Evolutionary conservation across 2,329 filamentous ascomycete species (phyloP).

Genomic region (Xenosphaeropsis pyriputrescens): DNA sequence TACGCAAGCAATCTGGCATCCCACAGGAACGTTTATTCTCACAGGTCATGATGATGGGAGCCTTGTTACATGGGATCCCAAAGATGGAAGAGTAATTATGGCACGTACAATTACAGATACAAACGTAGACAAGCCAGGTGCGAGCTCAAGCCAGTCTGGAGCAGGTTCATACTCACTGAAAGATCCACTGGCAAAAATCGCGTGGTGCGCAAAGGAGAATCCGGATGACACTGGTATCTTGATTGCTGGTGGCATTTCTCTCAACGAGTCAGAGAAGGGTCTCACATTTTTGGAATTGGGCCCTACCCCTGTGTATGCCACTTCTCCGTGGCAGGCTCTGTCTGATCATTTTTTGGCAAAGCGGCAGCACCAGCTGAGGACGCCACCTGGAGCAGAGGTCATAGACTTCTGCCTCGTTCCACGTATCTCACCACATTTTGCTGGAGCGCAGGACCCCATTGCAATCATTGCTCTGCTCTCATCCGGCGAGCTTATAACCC

Average conservation of each 20-base stretch:
- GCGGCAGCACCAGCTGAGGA: constrained; percentile 53
- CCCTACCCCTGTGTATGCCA: constrained; percentile 77
- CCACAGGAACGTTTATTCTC: constrained; percentile 40
- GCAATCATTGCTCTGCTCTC: constrained; percentile 66
- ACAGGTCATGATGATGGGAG: constrained; percentile 49
- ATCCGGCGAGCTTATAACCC: constrained; percentile 76
- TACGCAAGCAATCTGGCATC: constrained; percentile 84
- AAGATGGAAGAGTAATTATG: constrained; percentile 72
- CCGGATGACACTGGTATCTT: constrained; percentile 85
- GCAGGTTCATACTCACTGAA: constrained; percentile 42
- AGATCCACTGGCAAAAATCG: constrained; percentile 63
- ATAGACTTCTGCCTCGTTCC: constrained; percentile 75
- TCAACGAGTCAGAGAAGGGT: constrained; percentile 54
- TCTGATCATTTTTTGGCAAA: constrained; percentile 70
- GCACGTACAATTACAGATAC: constrained; percentile 66
- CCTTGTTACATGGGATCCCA: constrained; percentile 86
- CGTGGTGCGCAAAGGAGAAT: constrained; percentile 91
- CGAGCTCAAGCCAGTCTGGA: constrained; percentile 24
- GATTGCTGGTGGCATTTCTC: constrained; percentile 65
- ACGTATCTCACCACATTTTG: constrained; percentile 70
- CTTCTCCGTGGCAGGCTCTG: constrained; percentile 77
- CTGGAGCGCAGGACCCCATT: constrained; percentile 79
- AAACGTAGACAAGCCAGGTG: constrained; percentile 54
- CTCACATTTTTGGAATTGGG: constrained; percentile 86
- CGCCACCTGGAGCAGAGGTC: constrained; percentile 64